These are phyloP conservation scores for Pisolithus tinctorius DNA, from an alignment of 768 basidiomycete genomes.

Conservation along the genomic window DNA sequence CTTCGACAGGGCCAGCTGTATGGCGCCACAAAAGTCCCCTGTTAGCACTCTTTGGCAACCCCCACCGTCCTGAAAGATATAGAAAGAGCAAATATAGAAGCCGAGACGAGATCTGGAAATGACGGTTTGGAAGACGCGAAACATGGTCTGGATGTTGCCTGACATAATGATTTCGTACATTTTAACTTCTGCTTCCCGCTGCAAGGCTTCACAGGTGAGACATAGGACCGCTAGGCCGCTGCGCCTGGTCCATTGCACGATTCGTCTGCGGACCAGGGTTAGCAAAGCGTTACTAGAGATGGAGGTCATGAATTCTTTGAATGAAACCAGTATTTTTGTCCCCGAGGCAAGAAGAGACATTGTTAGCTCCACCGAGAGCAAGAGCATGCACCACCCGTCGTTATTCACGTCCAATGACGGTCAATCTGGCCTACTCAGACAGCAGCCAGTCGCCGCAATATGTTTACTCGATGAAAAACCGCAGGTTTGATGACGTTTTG, in stretches of 20 bases:
- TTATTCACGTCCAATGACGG: no score
- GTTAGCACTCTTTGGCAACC: constrained; percentile 18
- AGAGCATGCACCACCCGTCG: no score
- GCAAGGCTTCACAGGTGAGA: constrained; percentile 40
- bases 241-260: constrained; percentile 31
- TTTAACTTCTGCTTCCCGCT: constrained; percentile 39
- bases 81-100: constrained; percentile 36
- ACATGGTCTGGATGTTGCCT: constrained; percentile 28
- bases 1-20: constrained; percentile 37
- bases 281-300: constrained; percentile 23
- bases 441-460: no score
- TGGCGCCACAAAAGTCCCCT: constrained; percentile 36
- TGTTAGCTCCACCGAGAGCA: no score
- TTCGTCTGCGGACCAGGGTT: constrained; percentile 36
- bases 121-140: constrained; percentile 35
- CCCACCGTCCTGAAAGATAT: constrained; percentile 31
- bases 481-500: not conserved
- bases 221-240: constrained; percentile 39
- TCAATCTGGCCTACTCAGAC: no score
- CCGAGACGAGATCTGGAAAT: constrained; percentile 30
- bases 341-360: not conserved
- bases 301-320: constrained; percentile 11
- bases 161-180: constrained; percentile 40
- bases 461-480: not conserved
- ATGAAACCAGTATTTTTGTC: not conserved